Conservation (phyloP, 108 stramenopile genomes). For the Fragilariopsis cylindrus region DNA sequence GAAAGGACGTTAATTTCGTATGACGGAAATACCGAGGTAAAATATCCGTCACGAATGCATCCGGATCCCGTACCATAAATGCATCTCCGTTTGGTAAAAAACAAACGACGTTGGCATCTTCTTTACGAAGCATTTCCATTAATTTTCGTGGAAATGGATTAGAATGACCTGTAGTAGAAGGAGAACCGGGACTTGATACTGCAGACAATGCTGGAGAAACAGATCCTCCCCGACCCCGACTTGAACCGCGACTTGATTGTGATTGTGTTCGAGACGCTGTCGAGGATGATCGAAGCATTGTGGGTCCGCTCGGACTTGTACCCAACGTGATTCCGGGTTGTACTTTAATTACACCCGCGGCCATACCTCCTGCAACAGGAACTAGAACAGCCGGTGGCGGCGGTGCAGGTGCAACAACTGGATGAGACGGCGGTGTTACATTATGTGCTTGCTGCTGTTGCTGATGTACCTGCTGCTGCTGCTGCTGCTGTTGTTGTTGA, state of each 20-base stretch:
- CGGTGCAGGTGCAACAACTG: conserved; percentile 7
- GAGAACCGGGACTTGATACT: conserved; percentile 30
- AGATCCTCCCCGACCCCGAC: conserved; percentile 24
- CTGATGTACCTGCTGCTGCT: conserved; percentile 5
- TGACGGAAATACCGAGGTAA: conserved; percentile 90
- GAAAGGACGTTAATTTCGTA: conserved; percentile 90
- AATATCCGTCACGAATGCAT: conserved; percentile 74
- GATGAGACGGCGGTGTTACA: conserved; percentile 10
- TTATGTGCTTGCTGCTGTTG: neutral
- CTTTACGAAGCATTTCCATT: conserved; percentile 88
- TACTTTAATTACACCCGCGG: conserved; percentile 48
- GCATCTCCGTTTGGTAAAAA: conserved; percentile 89
- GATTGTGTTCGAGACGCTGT: neutral
- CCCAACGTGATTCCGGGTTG: conserved; percentile 27
- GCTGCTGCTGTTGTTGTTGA: neutral
- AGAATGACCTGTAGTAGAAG: conserved; percentile 54
- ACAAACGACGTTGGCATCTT: conserved; percentile 70
- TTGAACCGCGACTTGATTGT: neutral
- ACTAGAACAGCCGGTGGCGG: conserved; percentile 38
- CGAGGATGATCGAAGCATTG: conserved; percentile 13
- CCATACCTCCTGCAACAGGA: conserved; percentile 40
- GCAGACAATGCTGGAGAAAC: conserved; percentile 41
- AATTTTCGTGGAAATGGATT: conserved; percentile 91
- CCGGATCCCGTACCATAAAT: conserved; percentile 84
- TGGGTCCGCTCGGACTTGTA: conserved; percentile 10